Evolutionary conservation across 2,329 filamentous ascomycete species (phyloP).

Genomic region (Aureobasidium sp.): DNA sequence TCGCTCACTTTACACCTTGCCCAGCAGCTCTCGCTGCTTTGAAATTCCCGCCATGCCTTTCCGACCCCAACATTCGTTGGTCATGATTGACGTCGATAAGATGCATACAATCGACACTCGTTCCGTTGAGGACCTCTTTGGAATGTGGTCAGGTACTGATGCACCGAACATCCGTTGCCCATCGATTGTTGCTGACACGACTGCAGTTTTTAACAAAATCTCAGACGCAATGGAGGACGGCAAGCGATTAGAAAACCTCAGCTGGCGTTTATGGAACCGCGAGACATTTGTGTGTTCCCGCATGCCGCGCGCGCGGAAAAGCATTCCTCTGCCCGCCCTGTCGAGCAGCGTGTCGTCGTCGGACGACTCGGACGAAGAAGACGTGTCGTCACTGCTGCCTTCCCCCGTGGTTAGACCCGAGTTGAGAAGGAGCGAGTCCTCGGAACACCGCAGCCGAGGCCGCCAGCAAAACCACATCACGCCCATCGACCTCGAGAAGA

Average conservation of each 20-base stretch:
- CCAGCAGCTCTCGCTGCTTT: conserved; percentile 8
- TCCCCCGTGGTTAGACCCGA: conserved; percentile 50
- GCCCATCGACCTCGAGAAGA: conserved; percentile 86
- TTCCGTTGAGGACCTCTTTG: conserved; percentile 87
- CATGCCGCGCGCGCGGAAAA: conserved; percentile 20
- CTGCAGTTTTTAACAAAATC: conserved; percentile 73
- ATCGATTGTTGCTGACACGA: conserved; percentile 13
- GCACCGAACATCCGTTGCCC: neutral
- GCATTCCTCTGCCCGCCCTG: conserved; percentile 35
- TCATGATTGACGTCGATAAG: conserved; percentile 84
- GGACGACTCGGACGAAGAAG: conserved; percentile 39
- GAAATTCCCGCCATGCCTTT: conserved; percentile 64
- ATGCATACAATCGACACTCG: conserved; percentile 93
- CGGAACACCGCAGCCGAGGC: conserved; percentile 60
- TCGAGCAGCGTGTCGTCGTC: conserved; percentile 41
- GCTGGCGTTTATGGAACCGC: conserved; percentile 90
- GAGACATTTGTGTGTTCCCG: conserved; percentile 47
- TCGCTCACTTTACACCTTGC: neutral
- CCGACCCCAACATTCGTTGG: conserved; percentile 72
- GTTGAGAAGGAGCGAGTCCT: conserved; percentile 65
- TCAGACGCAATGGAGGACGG: conserved; percentile 92
- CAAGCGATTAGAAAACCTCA: conserved; percentile 85
- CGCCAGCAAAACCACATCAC: conserved; percentile 76
- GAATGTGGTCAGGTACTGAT: conserved; percentile 87
- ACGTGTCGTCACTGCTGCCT: conserved; percentile 34